phyloP scores from a whole-genome alignment of 1,139 yeast genomes.

The Debaryomycetaceae sp. region DNA sequence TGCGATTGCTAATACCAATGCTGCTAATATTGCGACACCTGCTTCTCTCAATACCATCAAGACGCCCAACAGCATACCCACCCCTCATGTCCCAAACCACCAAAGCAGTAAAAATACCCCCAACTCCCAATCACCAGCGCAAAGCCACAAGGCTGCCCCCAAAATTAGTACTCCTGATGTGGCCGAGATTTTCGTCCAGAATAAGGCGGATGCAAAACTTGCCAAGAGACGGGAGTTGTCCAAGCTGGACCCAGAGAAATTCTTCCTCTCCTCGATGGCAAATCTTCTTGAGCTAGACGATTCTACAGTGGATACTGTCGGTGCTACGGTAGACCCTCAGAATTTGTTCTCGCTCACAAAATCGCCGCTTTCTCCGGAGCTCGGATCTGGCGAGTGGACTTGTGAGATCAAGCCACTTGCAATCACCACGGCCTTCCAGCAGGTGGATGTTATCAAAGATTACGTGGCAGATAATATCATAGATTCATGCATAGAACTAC shows the following conservation, averaged over 20 bases:
- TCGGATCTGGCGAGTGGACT: constrained; percentile 34
- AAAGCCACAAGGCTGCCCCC: constrained; percentile 10
- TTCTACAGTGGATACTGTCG: constrained; percentile 23
- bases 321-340: background rate
- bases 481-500: constrained; percentile 22
- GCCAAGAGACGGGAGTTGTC: constrained; percentile 47
- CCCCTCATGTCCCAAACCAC: constrained; percentile 36
- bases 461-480: constrained; percentile 29
- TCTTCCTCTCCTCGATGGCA: constrained; percentile 49
- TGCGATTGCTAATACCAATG: constrained; percentile 28
- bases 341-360: constrained; percentile 7
- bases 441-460: constrained; percentile 36
- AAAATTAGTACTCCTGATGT: constrained; percentile 17
- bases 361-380: constrained; percentile 35
- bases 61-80: constrained; percentile 44
- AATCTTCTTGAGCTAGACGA: constrained; percentile 49
- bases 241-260: constrained; percentile 43
- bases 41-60: constrained; percentile 39
- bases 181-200: constrained; percentile 22
- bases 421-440: constrained; percentile 45
- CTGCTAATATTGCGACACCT: constrained; percentile 38
- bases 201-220: constrained; percentile 31
- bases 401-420: constrained; percentile 46
- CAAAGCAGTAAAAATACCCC: constrained; percentile 45
- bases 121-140: constrained; percentile 35